Evolutionary conservation across 495 filamentous ascomycete genomes (phyloP).

Genomic region (Daldinia loculata): DNA sequence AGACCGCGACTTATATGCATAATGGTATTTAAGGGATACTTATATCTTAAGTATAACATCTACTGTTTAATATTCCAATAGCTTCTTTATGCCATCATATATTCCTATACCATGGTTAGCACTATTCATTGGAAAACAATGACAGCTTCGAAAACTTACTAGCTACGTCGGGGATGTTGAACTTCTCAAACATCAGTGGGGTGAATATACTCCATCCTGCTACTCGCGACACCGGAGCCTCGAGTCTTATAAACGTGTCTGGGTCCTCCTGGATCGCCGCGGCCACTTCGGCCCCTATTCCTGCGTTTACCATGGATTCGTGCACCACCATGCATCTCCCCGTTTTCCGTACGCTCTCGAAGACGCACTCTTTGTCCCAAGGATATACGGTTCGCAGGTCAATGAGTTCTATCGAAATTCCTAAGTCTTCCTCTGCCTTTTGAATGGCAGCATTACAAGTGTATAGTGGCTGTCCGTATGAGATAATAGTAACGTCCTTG

Average conservation of each 20-base stretch:
- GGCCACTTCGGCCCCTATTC: conserved; percentile 91
- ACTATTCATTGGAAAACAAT: neutral
- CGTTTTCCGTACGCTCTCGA: conserved; percentile 88
- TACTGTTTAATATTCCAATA: conserved; percentile 51
- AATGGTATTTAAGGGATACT: neutral
- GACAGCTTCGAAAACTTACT: conserved; percentile 66
- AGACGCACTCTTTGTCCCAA: conserved; percentile 87
- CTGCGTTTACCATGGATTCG: conserved; percentile 95
- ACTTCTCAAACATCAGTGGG: conserved; percentile 82
- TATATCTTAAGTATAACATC: neutral
- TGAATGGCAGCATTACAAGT: conserved; percentile 82
- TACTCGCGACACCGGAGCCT: conserved; percentile 91
- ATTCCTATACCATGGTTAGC: conserved; percentile 55
- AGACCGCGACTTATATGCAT: neutral
- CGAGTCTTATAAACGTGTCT: conserved; percentile 83
- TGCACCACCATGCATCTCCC: conserved; percentile 92
- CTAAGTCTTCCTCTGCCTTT: conserved; percentile 81
- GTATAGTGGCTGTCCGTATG: conserved; percentile 93
- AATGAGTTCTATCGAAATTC: conserved; percentile 84
- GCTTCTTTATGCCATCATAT: conserved; percentile 62
- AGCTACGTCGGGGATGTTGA: conserved; percentile 89
- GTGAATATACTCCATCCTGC: conserved; percentile 93
- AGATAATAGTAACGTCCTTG: conserved; percentile 84
- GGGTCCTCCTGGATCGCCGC: conserved; percentile 85
- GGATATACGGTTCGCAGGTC: conserved; percentile 93